Base-by-base conservation (phyloP, 768 basidiomycete species). In the Amanita rimosa region DNA sequence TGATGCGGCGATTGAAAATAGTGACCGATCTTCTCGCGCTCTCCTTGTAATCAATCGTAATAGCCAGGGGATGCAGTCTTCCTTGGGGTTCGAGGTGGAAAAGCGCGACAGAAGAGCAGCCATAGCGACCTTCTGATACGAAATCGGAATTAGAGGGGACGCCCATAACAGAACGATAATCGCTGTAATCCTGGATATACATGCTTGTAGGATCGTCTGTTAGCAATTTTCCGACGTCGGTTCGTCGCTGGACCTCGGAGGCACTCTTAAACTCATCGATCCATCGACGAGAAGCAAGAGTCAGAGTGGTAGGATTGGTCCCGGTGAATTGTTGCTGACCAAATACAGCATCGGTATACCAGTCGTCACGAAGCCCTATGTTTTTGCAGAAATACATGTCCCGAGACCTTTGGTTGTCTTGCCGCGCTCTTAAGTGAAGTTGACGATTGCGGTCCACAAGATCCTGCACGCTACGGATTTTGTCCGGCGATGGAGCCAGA, bases 281-380 rank as follows among this genome's bases (percentile, higher is more conserved):
- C 62, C 59, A 61, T 22, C 44, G 33, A 8, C 17, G 27, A 17
- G 56, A 41, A 6, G 61, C 62, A 13, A 54, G 48, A 2, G 52
- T 54, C 46, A 64, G 58, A 9, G 55, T 58, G 21, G 60, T 60
- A 11, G 63, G 59, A 45, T 64, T 63, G 24, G 57, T 50, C 10
- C 63, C 63, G 26, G 58, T 61, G 39, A 64, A 60, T 38, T 58
- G 57, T 44, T 64, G 63, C 37, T 63, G 62, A 7, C 51, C 61
- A 45, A 62, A 64, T 14, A 57, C 61, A 16, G 58, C 60, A 41
- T 64, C 63, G 14, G 59, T 60, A 39, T 59, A 63, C 63, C 63
- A 64, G 47, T 64, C 63, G 14, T 48, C 26, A 26, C 62, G 58
- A 40, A 53, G 54, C 4, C 63, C 63, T n/a, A 64, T 55, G 46